Conservation (phyloP, 1,139 yeast genomes). For the Magnusiomyces tetraspermus region DNA sequence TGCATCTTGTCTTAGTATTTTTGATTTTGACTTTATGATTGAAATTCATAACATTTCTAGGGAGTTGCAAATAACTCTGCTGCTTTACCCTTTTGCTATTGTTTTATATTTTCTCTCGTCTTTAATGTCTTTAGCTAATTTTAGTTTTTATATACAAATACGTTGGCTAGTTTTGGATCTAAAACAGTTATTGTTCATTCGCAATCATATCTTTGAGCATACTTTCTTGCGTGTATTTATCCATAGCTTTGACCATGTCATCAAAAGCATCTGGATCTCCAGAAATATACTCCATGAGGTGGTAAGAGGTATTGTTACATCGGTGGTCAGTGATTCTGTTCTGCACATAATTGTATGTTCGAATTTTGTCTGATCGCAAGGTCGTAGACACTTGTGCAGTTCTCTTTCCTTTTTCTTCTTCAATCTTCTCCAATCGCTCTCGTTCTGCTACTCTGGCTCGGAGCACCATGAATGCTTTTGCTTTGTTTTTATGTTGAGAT, state of each 20-base stretch:
- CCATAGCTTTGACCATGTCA: conserved; percentile 49
- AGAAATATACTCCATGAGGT: conserved; percentile 56
- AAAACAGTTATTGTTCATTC: not conserved
- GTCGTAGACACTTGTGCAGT: conserved; percentile 81
- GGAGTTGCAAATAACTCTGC: too few relatives aligned
- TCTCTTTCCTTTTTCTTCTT: conserved; percentile 57
- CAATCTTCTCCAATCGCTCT: conserved; percentile 58
- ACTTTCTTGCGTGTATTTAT: conserved; percentile 39
- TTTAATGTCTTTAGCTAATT: too few relatives aligned
- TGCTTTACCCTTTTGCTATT: too few relatives aligned
- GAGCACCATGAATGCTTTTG: conserved; percentile 80
- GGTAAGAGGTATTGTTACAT: conserved; percentile 69
- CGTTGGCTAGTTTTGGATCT: too few relatives aligned
- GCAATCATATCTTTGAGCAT: conserved; percentile 35
- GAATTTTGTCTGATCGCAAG: conserved; percentile 82
- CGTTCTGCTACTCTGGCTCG: conserved; percentile 76
- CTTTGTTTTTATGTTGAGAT: conserved; percentile 90
- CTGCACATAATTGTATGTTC: conserved; percentile 90
- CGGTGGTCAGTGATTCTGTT: conserved; percentile 91
- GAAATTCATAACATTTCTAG: too few relatives aligned
- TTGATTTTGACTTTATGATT: too few relatives aligned
- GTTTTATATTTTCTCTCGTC: too few relatives aligned
- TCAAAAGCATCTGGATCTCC: conserved; percentile 51
- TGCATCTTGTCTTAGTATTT: too few relatives aligned
- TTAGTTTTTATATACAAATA: too few relatives aligned